Base-by-base conservation (phyloP, 139 green algal species). In the Micractinium sp. region DNA sequence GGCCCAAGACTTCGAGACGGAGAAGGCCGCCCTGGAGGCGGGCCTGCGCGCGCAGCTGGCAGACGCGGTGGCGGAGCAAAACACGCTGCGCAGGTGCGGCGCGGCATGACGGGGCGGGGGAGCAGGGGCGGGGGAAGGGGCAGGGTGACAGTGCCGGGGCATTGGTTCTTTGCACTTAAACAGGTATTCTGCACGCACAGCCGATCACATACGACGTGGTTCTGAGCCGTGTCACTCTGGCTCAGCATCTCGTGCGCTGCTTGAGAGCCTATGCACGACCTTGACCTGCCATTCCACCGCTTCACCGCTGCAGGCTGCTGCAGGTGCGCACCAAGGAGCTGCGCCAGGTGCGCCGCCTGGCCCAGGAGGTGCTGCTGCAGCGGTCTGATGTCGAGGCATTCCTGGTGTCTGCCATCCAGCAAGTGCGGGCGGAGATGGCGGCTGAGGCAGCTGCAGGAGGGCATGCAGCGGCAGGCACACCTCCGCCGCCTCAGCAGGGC, bases 331-430 rank as follows among this genome's bases (percentile, higher is more conserved):
- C 93, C 4, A 86, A 90, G 9, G 97, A 99, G 94, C 90, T 98
- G 39, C 95, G 95, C 78, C 95, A 96, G 66, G 91, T 98, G 33
- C 92, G 95, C 61, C 78, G 90, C 38, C 91, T 98, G 38, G 96
- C 96, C 33, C 93, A 98, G 66, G 92, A 98, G 90, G 95, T 98
- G 39, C 89, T 99, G 86, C 90, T 95, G 73, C 95, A 99, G 88
- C 93, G 96, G 15, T 94, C 87, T 47, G 96, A 99, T 66, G 95
- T 98, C 71, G 96, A 98, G 92, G 93, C 93, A n/a, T 99, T 99
- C 91, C 92, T 99, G 67, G 92, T 99, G 25, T 95, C 95, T 39
- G 94, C 87, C 87, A 82, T 98, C 39, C 92, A 95, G 61, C 79
- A 93, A 47, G 97, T 97, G 23, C 61, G 82, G 18, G 53, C 29